Base-by-base conservation (phyloP, 371 early-diverging fungal species). In the Rhizopus delemar region DNA sequence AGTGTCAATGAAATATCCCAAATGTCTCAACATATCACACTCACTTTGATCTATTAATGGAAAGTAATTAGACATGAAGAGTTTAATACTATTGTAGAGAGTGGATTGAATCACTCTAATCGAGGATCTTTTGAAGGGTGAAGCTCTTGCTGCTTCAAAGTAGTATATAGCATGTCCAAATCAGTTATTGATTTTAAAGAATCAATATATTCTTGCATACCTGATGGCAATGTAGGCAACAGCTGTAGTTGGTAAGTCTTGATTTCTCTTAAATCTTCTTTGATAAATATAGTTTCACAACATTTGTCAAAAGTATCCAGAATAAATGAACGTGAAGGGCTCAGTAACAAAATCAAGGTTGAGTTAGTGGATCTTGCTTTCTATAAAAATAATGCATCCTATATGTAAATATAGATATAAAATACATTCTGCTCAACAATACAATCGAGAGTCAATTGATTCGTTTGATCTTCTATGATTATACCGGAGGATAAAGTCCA, bases 41-140 rank as follows among this genome's bases (percentile, higher is more conserved):
- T 52, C 41, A 39, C 53, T 52, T 52, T 52, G 53, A 13, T 52
- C 36, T 52, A 28, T 52, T 13, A 52, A 52, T 39, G 53, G 53
- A 22, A 52, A 52, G 16, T 39, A 52, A 8, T 52, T 52, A 39
- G 39, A 52, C 39, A 52, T 52, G 13, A 52, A 53, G 6, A 38
- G 53, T 39, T 53, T 53, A 15, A 39, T 8, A 53, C 4, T 4
- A 28, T 36, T 53, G 11, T 39, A 38, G 9, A 53, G 53, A 53
- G 53, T 38, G 13, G 39, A 53, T 53, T 28, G 39, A 39, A 36
- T 15, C 53, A 53, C 16, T 53, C 53, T 39, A 53, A n/a, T 9
- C 22, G 28, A 28, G 39, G 13, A 8, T 39, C 53, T 53, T 53
- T 39, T 15, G 39, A 9, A 22, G 53, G 39, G 22, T 39, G 39